Evolutionary conservation across 2,329 filamentous ascomycete species (phyloP).

Genomic region (Lachnellula cervina): DNA sequence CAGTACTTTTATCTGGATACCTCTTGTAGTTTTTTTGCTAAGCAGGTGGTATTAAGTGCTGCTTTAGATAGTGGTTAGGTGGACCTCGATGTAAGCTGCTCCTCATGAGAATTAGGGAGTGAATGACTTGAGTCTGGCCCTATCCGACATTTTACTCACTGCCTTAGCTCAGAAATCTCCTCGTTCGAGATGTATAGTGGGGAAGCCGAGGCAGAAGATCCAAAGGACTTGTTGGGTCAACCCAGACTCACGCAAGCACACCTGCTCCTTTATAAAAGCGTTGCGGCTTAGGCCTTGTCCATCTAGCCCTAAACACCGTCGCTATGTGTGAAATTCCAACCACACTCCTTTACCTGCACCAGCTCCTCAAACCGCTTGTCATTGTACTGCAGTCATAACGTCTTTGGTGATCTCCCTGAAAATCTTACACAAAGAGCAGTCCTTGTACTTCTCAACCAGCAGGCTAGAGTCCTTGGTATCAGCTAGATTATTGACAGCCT

Average conservation of each 20-base stretch:
- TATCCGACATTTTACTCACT: too few relatives aligned
- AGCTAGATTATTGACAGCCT: constrained; percentile 27
- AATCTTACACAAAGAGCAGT: constrained; percentile 65
- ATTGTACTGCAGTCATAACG: constrained; percentile 36
- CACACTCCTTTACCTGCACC: too few relatives aligned
- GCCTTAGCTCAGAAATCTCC: too few relatives aligned
- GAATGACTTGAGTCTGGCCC: too few relatives aligned
- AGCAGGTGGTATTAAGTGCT: constrained; percentile 16
- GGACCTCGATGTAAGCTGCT: too few relatives aligned
- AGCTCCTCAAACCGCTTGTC: background rate
- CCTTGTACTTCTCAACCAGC: constrained; percentile 67
- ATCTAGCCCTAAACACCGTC: constrained; percentile 3
- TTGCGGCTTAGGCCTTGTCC: background rate
- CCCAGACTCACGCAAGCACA: too few relatives aligned
- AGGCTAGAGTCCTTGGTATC: constrained; percentile 37
- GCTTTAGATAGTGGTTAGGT: constrained; percentile 12
- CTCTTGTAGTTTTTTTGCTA: constrained; percentile 8
- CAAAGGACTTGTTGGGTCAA: too few relatives aligned
- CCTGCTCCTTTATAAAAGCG: too few relatives aligned
- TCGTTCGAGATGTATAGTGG: too few relatives aligned
- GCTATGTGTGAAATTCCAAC: constrained; percentile 1
- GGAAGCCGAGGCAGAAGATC: too few relatives aligned
- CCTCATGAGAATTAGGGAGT: too few relatives aligned
- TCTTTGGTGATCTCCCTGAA: constrained; percentile 61
- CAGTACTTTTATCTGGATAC: too few relatives aligned